Base-by-base conservation (phyloP, 2,329 filamentous ascomycete species). In the Aureobasidium namibiae region DNA sequence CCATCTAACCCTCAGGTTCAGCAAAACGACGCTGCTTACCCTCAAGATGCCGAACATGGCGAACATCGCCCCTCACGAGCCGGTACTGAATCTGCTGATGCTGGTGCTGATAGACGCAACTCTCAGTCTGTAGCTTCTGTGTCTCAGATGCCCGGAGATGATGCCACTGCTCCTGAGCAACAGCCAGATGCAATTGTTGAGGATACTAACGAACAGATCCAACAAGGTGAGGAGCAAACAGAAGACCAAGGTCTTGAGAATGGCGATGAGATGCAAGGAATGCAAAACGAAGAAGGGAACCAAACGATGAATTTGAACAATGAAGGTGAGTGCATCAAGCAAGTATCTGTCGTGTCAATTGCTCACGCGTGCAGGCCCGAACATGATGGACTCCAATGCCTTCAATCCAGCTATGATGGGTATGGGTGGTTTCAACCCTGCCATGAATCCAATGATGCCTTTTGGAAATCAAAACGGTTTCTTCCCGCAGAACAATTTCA, bases 1-100 rank as follows among this genome's bases (percentile, higher is more conserved):
- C 60, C 61, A 23, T 62, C 42, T 62, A 63, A 68, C 63, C 67
- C 67, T 56, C 57, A 60, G 38, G 34, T 29, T 36, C 46, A 50
- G 39, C 36, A 44, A 46, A 42, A 57, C 33, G 54, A 57, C 21
- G 31, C 41, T 38, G 45, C 34, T 45, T 39, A 18, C 21, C n/a
- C 48, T 18, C 46, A 50, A 36, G 38, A 59, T 38, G 7, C 18
- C 33, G 46, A 52, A 31, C 38, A 53, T 5, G 57, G 57, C 29
- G 48, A 52, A 5, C 36, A 38, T 31, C 46, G 29, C 36, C 46
- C 38, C n/a, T 59, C 57, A 3, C 46, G 53, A 53, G 57, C 57
- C 9, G 38, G 16, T 23, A 31, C 16, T 24, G 36, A 39, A 10
- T 31, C 45, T 10, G 45, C 45, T 6, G 57, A 59, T 11, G 26